phyloP scores from a whole-genome alignment of 345 rosid genomes.

The Citrus medica region DNA sequence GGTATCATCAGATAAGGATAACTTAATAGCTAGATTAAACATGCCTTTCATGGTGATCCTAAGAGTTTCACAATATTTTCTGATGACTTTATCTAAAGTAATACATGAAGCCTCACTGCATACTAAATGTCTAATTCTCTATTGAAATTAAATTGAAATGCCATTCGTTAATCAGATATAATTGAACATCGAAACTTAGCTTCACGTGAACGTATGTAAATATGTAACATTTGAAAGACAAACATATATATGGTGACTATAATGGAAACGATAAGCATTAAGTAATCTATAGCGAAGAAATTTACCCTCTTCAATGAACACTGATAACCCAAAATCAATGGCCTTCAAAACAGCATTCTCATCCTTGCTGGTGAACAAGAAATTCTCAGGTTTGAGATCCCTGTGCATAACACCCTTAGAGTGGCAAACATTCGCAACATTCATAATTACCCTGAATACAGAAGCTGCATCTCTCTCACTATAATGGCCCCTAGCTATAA shows the following conservation, averaged over 20 bases:
- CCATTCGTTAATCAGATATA: too few species aligned
- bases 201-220: not conserved
- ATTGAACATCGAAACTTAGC: not conserved
- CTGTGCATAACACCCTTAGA: slow-evolving; percentile 89
- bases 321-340: slow-evolving; percentile 82
- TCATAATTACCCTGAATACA: slow-evolving; percentile 23
- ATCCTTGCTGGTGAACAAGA: slow-evolving; percentile 29
- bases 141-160: not conserved
- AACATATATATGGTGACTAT: not conserved
- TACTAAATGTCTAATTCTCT: not conserved
- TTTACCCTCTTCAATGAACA: slow-evolving; percentile 51
- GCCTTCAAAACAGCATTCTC: slow-evolving; percentile 33
- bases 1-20: not conserved
- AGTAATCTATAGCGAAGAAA: not conserved
- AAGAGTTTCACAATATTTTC: not conserved
- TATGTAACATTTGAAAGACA: not conserved
- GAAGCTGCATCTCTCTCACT: slow-evolving; percentile 34
- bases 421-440: slow-evolving; percentile 55
- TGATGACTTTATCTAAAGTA: not conserved
- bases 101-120: not conserved
- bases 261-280: not conserved
- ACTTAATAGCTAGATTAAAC: not conserved
- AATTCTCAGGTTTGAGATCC: slow-evolving; percentile 45
- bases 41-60: not conserved
- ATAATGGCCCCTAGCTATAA: slow-evolving; percentile 32